Evolutionary conservation across 176 grass and related monocot species (phyloP).

Genomic region (Musa troglodytarum): DNA sequence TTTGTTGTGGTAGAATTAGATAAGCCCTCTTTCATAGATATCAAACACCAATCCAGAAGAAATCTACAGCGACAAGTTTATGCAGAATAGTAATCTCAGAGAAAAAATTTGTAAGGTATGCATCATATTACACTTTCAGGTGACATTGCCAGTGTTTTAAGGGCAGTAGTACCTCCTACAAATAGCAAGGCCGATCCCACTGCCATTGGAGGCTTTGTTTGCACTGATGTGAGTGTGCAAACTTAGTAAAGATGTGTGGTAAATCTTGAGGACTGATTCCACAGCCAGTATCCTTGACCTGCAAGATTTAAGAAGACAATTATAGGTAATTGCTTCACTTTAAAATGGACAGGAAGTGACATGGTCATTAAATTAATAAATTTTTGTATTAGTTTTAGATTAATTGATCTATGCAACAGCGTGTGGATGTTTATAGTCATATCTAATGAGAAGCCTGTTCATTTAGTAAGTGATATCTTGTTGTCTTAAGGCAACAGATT

Average conservation of each 20-base stretch:
- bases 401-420: neutral
- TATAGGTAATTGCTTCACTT: neutral
- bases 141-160: too few species aligned
- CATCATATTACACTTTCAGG: too few species aligned
- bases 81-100: too few species aligned
- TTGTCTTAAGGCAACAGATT: too few species aligned
- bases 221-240: constrained; percentile 56
- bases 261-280: constrained; percentile 87
- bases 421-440: too few species aligned
- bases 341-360: neutral
- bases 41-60: too few species aligned
- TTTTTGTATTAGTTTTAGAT: neutral
- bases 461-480: too few species aligned
- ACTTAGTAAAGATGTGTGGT: constrained; percentile 82
- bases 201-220: constrained; percentile 46
- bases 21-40: too few species aligned
- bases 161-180: constrained; percentile 50
- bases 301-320: constrained; percentile 13
- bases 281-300: constrained; percentile 91
- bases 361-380: neutral
- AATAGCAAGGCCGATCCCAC: constrained; percentile 40
- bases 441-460: too few species aligned
- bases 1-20: too few species aligned
- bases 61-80: too few species aligned
- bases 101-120: too few species aligned